Base-by-base conservation (phyloP, 805 yeast genomes). In the Candida silvatica region DNA sequence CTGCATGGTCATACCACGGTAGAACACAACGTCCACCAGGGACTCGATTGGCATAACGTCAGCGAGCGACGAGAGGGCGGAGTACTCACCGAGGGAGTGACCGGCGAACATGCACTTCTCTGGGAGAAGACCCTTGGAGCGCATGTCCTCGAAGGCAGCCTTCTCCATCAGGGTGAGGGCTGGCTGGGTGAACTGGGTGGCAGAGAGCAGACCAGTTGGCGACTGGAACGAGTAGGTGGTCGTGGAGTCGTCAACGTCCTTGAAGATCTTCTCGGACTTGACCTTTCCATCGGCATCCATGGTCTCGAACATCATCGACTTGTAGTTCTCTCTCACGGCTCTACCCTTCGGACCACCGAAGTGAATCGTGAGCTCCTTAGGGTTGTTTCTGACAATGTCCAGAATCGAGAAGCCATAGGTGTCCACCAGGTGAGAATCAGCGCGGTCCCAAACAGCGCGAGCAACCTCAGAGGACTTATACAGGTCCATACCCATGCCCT, bases 1-100 rank as follows among this genome's bases (percentile, higher is more conserved):
- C 70, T 92, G 98, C 99, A 92, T 92, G 33, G 99, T 94, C 97
- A 92, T 92, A 74, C 99, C 99, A 71, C 99, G 81, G 75, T 92
- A 94, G 74, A 92, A 92, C 36, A 90, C 97, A 61, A 90, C 94
- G 61, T 90, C 97, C 43, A 90, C 97, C 48, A 90, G 71, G 5
- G 94, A 82, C 67, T 92, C 98, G 51, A 92, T 87, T 32, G 97
- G 95, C 97, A 92, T 90, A 40, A 94, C 97, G 59, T 92, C 95
- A 36, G 96, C 98, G 53, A 92, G 71, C 19, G 98, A 87, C 14
- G 97, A 86, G 55, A 92, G 74, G 12, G 99, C 97, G 48, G 97
- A 92, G 62, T 92, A 92, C 65, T 92, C 99, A 69, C 99, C 99
- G 51, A 92, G 76, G 8, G 98, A 92, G 72, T 92, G 99, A 61